A percentile compares a stretch with the other conserved stretches of the same genome.
phyloP scores from a whole-genome alignment of 1,284 basidiomycete genomes.

The Bondarzewia mesenterica region DNA sequence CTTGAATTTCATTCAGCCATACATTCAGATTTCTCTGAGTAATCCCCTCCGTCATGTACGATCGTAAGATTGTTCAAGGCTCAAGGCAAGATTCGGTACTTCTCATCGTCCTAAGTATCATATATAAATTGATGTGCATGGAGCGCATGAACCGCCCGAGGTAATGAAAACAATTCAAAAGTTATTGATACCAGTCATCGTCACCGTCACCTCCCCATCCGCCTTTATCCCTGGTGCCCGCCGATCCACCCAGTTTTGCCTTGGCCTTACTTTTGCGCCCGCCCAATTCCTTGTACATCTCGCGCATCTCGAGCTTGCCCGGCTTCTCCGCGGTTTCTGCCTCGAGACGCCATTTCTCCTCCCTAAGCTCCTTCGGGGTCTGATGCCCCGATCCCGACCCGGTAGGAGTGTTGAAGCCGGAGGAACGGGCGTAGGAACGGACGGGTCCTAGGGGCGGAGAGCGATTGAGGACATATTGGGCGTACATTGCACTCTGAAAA shows the following conservation, averaged over 20 bases:
- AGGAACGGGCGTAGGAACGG: slow-evolving; percentile 31
- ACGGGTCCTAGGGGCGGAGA: slow-evolving; percentile 31
- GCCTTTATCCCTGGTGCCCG: slow-evolving; percentile 54
- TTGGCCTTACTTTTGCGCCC: slow-evolving; percentile 64
- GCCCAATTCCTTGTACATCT: slow-evolving; percentile 83
- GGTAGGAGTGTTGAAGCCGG: slow-evolving; percentile 41
- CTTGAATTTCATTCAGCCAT: too few species aligned
- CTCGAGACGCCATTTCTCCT: slow-evolving; percentile 65
- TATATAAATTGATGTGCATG: too few species aligned
- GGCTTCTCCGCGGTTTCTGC: slow-evolving; percentile 45
- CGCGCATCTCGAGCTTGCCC: slow-evolving; percentile 76
- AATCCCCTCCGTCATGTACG: too few species aligned
- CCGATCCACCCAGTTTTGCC: slow-evolving; percentile 49
- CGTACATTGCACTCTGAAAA: slow-evolving; percentile 47
- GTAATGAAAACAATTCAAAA: neutral
- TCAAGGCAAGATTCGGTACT: too few species aligned
- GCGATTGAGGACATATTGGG: slow-evolving; percentile 38
- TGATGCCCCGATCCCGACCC: slow-evolving; percentile 70
- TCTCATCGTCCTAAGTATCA: too few species aligned
- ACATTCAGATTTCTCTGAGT: too few species aligned
- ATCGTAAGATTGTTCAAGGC: too few species aligned
- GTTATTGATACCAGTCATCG: neutral
- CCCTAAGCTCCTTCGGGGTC: slow-evolving; percentile 69
- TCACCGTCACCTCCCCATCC: slow-evolving; percentile 40
- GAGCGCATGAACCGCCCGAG: too few species aligned